phyloP scores from a whole-genome alignment of 768 basidiomycete genomes.

The Piloderma croceum region DNA sequence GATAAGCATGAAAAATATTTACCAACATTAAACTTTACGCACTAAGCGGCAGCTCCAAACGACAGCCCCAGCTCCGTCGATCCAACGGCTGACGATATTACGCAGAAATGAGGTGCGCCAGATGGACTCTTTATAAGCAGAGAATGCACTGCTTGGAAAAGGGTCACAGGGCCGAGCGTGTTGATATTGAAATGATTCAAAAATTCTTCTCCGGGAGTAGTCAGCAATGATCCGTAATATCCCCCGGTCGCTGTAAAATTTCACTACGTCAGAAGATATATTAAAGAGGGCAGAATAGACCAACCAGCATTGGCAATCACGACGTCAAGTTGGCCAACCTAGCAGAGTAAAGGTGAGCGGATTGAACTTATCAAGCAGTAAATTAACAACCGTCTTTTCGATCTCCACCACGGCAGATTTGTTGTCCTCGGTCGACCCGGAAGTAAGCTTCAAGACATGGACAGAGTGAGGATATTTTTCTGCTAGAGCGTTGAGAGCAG shows the following conservation, averaged over 20 bases:
- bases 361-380: no score
- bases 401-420: slow-evolving; percentile 1
- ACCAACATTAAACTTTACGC: no score
- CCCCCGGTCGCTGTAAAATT: neutral
- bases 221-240: neutral
- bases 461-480: neutral
- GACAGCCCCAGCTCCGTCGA: neutral
- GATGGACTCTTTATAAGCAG: slow-evolving; percentile 2
- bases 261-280: neutral
- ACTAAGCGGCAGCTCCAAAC: no score
- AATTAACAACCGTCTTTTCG: neutral
- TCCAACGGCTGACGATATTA: neutral
- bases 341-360: no score
- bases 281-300: neutral
- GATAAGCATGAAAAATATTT: no score
- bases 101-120: neutral
- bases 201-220: slow-evolving; percentile 1
- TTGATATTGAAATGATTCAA: neutral
- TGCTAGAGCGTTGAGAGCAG: neutral
- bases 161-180: neutral
- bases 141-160: slow-evolving; percentile 4
- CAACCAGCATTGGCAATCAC: slow-evolving; percentile 3
- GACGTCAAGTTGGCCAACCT: slow-evolving; percentile 4
- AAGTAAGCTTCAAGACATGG: neutral
- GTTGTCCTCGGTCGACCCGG: neutral